These are phyloP conservation scores for Aspergillus fructus DNA, from an alignment of 2,329 filamentous ascomycete genomes.

Conservation along the genomic window DNA sequence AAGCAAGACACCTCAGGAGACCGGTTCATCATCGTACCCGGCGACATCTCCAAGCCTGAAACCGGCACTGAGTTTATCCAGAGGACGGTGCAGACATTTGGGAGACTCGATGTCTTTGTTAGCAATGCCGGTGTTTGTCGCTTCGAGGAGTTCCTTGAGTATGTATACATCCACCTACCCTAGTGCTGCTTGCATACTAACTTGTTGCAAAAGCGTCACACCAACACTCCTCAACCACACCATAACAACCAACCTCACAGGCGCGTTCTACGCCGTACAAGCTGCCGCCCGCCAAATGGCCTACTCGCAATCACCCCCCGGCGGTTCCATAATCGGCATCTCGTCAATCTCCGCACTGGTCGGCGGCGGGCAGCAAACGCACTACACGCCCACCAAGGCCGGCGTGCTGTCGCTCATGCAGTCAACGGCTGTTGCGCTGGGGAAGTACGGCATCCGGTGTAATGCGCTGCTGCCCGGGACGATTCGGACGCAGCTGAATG, in stretches of 20 bases:
- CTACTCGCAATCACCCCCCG: constrained; percentile 64
- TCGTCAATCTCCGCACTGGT: constrained; percentile 43
- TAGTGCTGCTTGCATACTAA: too few species aligned
- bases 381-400: constrained; percentile 89
- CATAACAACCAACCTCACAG: constrained; percentile 76
- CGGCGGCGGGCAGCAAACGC: constrained; percentile 74
- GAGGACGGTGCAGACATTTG: constrained; percentile 57
- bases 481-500: constrained; percentile 79
- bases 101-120: constrained; percentile 72
- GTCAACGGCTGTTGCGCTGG: constrained; percentile 75
- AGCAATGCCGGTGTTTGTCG: constrained; percentile 87
- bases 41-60: constrained; percentile 73
- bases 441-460: constrained; percentile 72
- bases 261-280: constrained; percentile 85
- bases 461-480: constrained; percentile 84
- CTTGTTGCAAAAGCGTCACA: constrained; percentile 51
- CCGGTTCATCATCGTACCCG: constrained; percentile 65
- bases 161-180: constrained; percentile 18
- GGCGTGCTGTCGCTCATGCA: constrained; percentile 81
- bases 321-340: constrained; percentile 69
- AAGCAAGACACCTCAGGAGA: constrained; percentile 16
- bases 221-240: constrained; percentile 70
- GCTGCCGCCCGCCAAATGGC: constrained; percentile 84
- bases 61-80: constrained; percentile 69
- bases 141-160: constrained; percentile 83